A percentile compares a stretch with the other conserved stretches of the same genome.
These are phyloP conservation scores for Cryptococcus deneoformans DNA, from an alignment of 1,284 basidiomycete genomes.

Conservation along the genomic window DNA sequence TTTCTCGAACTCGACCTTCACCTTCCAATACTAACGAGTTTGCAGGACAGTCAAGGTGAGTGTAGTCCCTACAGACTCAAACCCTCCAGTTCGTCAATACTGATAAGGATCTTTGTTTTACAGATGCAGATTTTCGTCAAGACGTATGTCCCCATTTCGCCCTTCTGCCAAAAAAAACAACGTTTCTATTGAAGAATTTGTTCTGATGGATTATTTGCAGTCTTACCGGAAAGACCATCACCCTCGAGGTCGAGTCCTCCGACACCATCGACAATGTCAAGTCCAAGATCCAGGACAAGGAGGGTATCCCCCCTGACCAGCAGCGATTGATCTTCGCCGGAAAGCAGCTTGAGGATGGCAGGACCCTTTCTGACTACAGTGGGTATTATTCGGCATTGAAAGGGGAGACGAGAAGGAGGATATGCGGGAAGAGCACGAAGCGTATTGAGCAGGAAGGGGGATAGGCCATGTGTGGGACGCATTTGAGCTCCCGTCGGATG, in stretches of 20 bases:
- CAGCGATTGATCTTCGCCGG: constrained; percentile 93
- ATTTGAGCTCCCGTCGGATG: too few species aligned
- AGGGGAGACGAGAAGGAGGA: constrained; percentile 3
- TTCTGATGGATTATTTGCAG: constrained; percentile 47
- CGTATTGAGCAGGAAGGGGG: neutral
- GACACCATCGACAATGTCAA: constrained; percentile 64
- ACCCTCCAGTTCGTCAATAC: too few species aligned
- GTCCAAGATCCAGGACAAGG: constrained; percentile 59
- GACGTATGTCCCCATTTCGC: constrained; percentile 11
- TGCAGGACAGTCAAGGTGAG: constrained; percentile 22
- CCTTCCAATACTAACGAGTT: constrained; percentile 15
- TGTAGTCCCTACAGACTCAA: neutral
- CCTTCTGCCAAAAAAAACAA: neutral
- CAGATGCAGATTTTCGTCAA: constrained; percentile 42
- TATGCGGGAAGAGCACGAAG: neutral
- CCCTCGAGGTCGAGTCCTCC: constrained; percentile 58
- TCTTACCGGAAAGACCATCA: constrained; percentile 59
- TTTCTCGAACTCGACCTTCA: neutral
- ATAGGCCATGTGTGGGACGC: neutral
- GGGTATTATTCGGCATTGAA: constrained; percentile 19
- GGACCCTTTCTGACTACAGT: constrained; percentile 89
- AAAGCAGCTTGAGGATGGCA: constrained; percentile 95
- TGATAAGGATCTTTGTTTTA: neutral
- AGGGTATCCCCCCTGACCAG: constrained; percentile 85
- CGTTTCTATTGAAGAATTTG: neutral